Percentiles rank a stretch among this genome's conserved stretches.
Evolutionary conservation across 202 grass and related monocot genomes (phyloP).

Genomic region (Eragrostis tef): DNA sequence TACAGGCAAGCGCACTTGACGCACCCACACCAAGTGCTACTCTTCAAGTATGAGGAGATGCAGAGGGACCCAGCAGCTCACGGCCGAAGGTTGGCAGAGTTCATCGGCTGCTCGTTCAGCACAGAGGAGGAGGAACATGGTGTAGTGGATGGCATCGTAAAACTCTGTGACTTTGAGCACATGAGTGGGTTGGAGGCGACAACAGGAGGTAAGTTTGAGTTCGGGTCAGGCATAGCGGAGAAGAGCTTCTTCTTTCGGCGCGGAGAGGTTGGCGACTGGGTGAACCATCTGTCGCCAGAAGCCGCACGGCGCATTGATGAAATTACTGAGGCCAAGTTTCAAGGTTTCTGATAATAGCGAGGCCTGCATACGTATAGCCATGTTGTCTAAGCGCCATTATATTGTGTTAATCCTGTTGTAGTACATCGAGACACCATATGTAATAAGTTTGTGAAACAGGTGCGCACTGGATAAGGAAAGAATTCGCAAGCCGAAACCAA

Average conservation of each 20-base stretch:
- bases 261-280: slow-evolving; percentile 50
- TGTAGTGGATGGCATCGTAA: slow-evolving; percentile 35
- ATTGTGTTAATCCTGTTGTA: too few relatives aligned
- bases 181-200: slow-evolving; percentile 39
- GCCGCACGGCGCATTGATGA: slow-evolving; percentile 41
- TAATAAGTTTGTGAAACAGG: too few relatives aligned
- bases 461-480: too few relatives aligned
- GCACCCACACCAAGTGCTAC: slow-evolving; percentile 38
- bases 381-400: neutral
- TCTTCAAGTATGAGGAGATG: slow-evolving; percentile 60
- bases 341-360: neutral
- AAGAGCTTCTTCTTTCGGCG: slow-evolving; percentile 44
- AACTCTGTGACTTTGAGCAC: slow-evolving; percentile 50
- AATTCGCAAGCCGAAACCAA: too few relatives aligned
- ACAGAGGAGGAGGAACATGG: slow-evolving; percentile 26
- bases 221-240: neutral
- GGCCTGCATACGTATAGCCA: too few relatives aligned
- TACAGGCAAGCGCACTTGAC: slow-evolving; percentile 45
- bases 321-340: slow-evolving; percentile 42
- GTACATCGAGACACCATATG: too few relatives aligned
- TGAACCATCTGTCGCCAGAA: slow-evolving; percentile 50
- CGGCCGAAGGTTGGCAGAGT: slow-evolving; percentile 51
- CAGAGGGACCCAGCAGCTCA: slow-evolving; percentile 2
- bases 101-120: slow-evolving; percentile 14
- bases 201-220: too few relatives aligned